A percentile compares a stretch with the other conserved stretches of the same genome.
These are phyloP conservation scores for Coriaria nepalensis DNA, from an alignment of 306 rosid genomes.

Conservation along the genomic window DNA sequence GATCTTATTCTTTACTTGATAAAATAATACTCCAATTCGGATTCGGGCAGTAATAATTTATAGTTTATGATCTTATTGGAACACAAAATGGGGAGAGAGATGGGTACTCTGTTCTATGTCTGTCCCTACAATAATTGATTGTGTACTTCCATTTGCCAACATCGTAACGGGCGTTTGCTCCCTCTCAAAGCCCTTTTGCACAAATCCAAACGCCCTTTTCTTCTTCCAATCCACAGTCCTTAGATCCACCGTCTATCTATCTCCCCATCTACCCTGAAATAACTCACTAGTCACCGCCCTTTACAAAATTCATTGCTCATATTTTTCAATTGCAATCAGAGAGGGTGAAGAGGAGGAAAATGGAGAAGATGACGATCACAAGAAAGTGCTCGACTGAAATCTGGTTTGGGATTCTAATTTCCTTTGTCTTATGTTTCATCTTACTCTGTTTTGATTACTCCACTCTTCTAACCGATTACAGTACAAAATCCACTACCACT, in stretches of 20 bases:
- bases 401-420: slow-evolving; percentile 9
- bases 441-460: slow-evolving; percentile 18
- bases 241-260: neutral
- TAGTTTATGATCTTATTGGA: too few relatives aligned
- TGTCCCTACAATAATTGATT: too few relatives aligned
- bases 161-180: slow-evolving; percentile 4
- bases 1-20: too few relatives aligned
- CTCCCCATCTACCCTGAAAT: neutral
- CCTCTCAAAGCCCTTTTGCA: neutral
- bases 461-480: neutral
- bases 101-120: too few relatives aligned
- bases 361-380: slow-evolving; percentile 8
- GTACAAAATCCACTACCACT: neutral
- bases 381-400: slow-evolving; percentile 5
- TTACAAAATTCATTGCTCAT: too few relatives aligned
- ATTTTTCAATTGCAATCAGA: neutral
- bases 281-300: too few relatives aligned
- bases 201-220: neutral
- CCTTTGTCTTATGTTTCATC: neutral
- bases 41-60: too few relatives aligned
- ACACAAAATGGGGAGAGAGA: too few relatives aligned
- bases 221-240: neutral
- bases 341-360: too few relatives aligned
- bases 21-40: too few relatives aligned
- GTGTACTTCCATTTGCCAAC: neutral